Base-by-base conservation (phyloP, 2,329 filamentous ascomycete genomes). In the Exophiala sp. region DNA sequence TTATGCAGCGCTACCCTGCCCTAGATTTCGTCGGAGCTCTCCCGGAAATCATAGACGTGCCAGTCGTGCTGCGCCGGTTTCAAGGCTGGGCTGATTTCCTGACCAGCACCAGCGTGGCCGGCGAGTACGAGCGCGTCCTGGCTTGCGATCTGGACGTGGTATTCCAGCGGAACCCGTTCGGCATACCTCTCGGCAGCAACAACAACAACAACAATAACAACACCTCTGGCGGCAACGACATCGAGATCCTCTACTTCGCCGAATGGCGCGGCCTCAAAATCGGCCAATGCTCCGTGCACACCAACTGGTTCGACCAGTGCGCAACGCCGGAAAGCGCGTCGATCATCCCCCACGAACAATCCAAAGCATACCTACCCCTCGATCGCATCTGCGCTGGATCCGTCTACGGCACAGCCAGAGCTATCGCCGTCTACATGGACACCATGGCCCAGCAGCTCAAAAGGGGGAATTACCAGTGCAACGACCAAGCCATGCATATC, bases 21-120 rank as follows among this genome's bases (percentile, higher is more conserved):
- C 21, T 50, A 1, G 71, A 70, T 0, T 74, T 73, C 34, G 70
- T 75, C 0, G 71, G 70, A 9, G 67, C 65, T 0, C 73, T 78
- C 51, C 70, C 70, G 3, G 73, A 75, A 58, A 64, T 77, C 10
- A 74, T 75, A 47, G 73, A 72, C 46, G 58, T 63, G 2, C 72
- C 42, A 10, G 35, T 41, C 14, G 41, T 40, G 13, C 48, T 50
- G 3, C 34, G 48, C n/a, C 48, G 48, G 9, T 46, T 45, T 19
- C 23, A 39, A 14, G 48, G 41, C 8, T 50, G 42, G 41, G n/a
- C 48, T 3, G 42, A 50, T 3, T 27, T 37, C 48, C n/a, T 50
- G 18, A 32, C n/a, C 24, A 22, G 2, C 7, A n/a, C n/a, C n/a
- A n/a, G n/a, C n/a, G 2, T 34, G 7, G 21, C 30, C 4, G 27